Evolutionary conservation across 495 filamentous ascomycete species (phyloP).

Genomic region (Saxophila tyrrhenica): DNA sequence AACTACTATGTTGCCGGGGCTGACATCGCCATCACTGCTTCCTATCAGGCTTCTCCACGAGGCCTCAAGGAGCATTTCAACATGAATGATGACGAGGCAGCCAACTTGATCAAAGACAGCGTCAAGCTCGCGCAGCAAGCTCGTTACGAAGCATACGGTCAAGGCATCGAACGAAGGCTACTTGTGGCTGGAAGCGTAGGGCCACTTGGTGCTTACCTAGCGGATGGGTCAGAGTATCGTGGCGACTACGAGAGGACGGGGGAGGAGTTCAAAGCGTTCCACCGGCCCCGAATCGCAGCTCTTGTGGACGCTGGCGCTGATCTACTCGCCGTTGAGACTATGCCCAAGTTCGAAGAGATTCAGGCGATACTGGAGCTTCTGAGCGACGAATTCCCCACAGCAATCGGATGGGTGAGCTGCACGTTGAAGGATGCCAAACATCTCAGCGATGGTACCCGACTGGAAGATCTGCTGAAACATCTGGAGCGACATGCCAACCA

Average conservation of each 20-base stretch:
- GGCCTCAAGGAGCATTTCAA: slow-evolving; percentile 21
- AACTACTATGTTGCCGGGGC: slow-evolving; percentile 27
- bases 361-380: slow-evolving; percentile 20
- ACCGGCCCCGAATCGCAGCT: slow-evolving; percentile 22
- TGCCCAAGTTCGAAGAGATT: slow-evolving; percentile 22
- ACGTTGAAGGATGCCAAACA: slow-evolving; percentile 17
- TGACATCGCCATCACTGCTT: slow-evolving; percentile 27
- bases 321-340: slow-evolving; percentile 27
- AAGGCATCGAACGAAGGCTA: slow-evolving; percentile 1
- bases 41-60: slow-evolving; percentile 26
- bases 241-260: slow-evolving; percentile 20
- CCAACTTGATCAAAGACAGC: slow-evolving; percentile 21
- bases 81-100: slow-evolving; percentile 10
- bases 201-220: slow-evolving; percentile 28
- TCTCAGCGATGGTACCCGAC: slow-evolving; percentile 23
- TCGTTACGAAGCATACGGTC: slow-evolving; percentile 8
- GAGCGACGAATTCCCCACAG: slow-evolving; percentile 17
- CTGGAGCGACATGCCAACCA: slow-evolving; percentile 1
- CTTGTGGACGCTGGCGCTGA: slow-evolving; percentile 24
- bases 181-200: slow-evolving; percentile 27
- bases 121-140: slow-evolving; percentile 24
- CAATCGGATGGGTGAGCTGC: slow-evolving; percentile 22
- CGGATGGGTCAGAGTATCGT: slow-evolving; percentile 27
- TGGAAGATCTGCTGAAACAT: slow-evolving; percentile 4
- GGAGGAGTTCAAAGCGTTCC: slow-evolving; percentile 21